phyloP scores from a whole-genome alignment of 2,329 filamentous ascomycete genomes.

The Trichoderma cornu-damae region DNA sequence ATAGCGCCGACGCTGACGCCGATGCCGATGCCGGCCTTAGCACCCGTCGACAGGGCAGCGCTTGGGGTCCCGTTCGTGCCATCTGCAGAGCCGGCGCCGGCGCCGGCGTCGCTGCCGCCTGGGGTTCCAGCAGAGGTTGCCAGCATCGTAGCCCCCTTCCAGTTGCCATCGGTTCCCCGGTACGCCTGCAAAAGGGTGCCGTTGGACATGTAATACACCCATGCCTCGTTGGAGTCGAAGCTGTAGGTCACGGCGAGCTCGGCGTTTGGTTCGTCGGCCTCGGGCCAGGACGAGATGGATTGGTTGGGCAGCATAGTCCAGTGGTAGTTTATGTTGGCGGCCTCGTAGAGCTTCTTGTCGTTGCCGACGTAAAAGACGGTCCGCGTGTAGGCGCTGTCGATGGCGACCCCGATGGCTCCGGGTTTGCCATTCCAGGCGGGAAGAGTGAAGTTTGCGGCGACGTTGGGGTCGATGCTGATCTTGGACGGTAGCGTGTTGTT shows the following conservation, averaged over 20 bases:
- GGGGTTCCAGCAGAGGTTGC: background rate
- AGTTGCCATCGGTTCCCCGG: background rate
- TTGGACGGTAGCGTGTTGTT: background rate
- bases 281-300: background rate
- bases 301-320: slow-evolving; percentile 8
- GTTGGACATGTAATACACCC: slow-evolving; percentile 8
- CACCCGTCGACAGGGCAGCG: background rate
- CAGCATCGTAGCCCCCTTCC: too few relatives aligned
- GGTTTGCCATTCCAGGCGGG: slow-evolving; percentile 1
- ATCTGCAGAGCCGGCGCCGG: background rate
- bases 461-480: background rate
- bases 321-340: background rate
- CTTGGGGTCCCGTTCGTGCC: background rate
- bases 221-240: background rate
- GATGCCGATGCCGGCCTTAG: slow-evolving; percentile 11
- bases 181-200: slow-evolving; percentile 2
- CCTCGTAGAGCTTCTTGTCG: background rate
- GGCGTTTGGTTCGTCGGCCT: background rate
- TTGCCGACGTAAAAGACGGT: slow-evolving; percentile 7
- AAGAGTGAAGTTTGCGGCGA: background rate
- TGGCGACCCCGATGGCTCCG: background rate
- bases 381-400: background rate
- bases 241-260: background rate
- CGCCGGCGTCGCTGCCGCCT: background rate
- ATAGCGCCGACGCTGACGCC: slow-evolving; percentile 1